Percentiles rank a stretch among this genome's conserved stretches.
phyloP scores from a whole-genome alignment of 331 rosid species.

The Malus hybrid region DNA sequence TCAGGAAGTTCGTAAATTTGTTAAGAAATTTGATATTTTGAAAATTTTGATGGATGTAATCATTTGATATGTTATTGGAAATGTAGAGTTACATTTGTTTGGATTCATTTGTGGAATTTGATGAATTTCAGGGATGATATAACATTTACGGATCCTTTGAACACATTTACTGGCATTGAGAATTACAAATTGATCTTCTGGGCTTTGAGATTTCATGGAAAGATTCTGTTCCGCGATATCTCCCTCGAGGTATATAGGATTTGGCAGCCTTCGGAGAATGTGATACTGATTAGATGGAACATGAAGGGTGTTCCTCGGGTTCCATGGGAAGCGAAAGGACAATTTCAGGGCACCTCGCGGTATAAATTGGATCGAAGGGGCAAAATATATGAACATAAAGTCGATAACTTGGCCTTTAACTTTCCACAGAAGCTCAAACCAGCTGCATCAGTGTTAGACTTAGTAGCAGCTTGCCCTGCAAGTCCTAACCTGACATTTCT shows the following conservation, averaged over 20 bases:
- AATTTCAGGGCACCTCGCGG: conserved; percentile 88
- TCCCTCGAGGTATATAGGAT: conserved; percentile 65
- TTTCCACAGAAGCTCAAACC: conserved; percentile 65
- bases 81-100: background rate
- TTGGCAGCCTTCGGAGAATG: conserved; percentile 97
- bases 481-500: conserved; percentile 84
- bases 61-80: background rate
- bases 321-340: conserved; percentile 91
- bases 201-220: conserved; percentile 89
- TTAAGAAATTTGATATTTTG: no score
- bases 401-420: conserved; percentile 85
- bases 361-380: conserved; percentile 79
- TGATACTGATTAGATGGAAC: conserved; percentile 81
- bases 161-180: conserved; percentile 79
- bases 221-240: conserved; percentile 69
- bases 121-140: conserved; percentile 71
- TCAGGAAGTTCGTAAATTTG: conserved; percentile 1
- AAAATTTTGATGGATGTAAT: background rate
- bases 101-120: conserved; percentile 11
- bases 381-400: conserved; percentile 84
- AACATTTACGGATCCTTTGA: conserved; percentile 72
- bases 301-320: conserved; percentile 85
- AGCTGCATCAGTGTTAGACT: conserved; percentile 67
- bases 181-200: conserved; percentile 86
- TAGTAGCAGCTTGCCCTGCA: conserved; percentile 78